phyloP scores from a whole-genome alignment of 1,139 yeast species.

The Meyerozyma athensensis region DNA sequence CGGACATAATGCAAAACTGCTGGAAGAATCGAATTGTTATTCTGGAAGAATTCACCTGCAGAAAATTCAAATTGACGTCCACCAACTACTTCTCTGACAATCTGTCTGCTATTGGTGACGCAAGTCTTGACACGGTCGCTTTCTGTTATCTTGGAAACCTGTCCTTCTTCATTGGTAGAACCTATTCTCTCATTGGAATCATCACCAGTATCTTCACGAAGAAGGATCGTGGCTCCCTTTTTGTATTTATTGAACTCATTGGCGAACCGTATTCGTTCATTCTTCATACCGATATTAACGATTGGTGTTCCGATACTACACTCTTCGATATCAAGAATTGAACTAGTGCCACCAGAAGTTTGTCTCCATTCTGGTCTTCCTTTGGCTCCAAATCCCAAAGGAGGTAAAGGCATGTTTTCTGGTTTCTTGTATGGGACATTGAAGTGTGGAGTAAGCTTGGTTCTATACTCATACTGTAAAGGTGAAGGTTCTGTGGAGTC shows the following conservation, averaged over 20 bases:
- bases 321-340: constrained; percentile 84
- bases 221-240: constrained; percentile 81
- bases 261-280: constrained; percentile 57
- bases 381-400: constrained; percentile 84
- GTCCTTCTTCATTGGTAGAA: constrained; percentile 36
- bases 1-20: constrained; percentile 76
- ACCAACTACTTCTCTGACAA: constrained; percentile 72
- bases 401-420: constrained; percentile 47
- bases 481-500: constrained; percentile 77
- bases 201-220: constrained; percentile 69
- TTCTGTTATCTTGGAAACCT: constrained; percentile 24
- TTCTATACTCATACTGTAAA: constrained; percentile 68
- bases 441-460: constrained; percentile 94
- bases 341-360: constrained; percentile 46
- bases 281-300: constrained; percentile 67
- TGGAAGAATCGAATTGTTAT: constrained; percentile 88
- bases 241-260: constrained; percentile 53
- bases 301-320: constrained; percentile 84
- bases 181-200: constrained; percentile 23
- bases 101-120: constrained; percentile 68
- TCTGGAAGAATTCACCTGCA: constrained; percentile 95
- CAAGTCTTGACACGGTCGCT: constrained; percentile 39
- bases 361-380: constrained; percentile 70
- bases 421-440: constrained; percentile 63
- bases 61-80: constrained; percentile 79